Percentiles rank a stretch among this genome's conserved stretches.
phyloP scores from a whole-genome alignment of 352 stramenopile species.

The Pilasporangium apinafurcum region DNA sequence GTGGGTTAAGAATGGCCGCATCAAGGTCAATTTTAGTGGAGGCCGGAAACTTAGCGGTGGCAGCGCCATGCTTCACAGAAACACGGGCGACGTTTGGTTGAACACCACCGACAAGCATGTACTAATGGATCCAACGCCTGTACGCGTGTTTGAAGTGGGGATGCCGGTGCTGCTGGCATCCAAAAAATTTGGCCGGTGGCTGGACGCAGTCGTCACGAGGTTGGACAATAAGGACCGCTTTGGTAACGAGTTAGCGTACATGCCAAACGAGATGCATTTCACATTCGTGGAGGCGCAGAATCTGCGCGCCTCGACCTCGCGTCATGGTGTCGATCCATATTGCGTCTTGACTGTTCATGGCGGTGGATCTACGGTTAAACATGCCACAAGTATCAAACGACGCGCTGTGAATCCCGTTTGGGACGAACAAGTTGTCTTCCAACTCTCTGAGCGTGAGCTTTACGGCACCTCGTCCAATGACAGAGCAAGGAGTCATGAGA shows the following conservation, averaged over 20 bases:
- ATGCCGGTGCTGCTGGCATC: slow-evolving; percentile 46
- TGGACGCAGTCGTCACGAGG: slow-evolving; percentile 28
- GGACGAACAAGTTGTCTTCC: slow-evolving; percentile 26
- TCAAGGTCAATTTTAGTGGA: slow-evolving; percentile 53
- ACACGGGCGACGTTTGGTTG: slow-evolving; percentile 31
- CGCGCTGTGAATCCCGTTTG: slow-evolving; percentile 26
- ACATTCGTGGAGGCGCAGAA: slow-evolving; percentile 43
- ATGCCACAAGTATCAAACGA: slow-evolving; percentile 38
- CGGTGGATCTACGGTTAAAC: slow-evolving; percentile 15
- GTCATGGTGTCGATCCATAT: slow-evolving; percentile 40
- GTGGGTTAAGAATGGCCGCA: slow-evolving; percentile 46
- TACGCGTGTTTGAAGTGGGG: slow-evolving; percentile 39
- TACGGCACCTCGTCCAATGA: no score
- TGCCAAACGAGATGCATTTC: slow-evolving; percentile 54
- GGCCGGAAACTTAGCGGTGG: slow-evolving; percentile 25
- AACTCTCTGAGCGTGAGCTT: slow-evolving; percentile 14
- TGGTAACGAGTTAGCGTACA: slow-evolving; percentile 19
- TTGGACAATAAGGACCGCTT: slow-evolving; percentile 38
- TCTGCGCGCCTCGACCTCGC: slow-evolving; percentile 19
- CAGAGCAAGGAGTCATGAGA: no score
- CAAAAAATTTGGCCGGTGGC: slow-evolving; percentile 39
- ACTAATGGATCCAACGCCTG: slow-evolving; percentile 36
- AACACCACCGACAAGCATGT: slow-evolving; percentile 27
- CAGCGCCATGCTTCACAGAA: background rate
- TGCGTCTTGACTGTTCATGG: slow-evolving; percentile 38